Evolutionary conservation across 2,329 filamentous ascomycete genomes (phyloP).

Genomic region (Penicillium polonicum): DNA sequence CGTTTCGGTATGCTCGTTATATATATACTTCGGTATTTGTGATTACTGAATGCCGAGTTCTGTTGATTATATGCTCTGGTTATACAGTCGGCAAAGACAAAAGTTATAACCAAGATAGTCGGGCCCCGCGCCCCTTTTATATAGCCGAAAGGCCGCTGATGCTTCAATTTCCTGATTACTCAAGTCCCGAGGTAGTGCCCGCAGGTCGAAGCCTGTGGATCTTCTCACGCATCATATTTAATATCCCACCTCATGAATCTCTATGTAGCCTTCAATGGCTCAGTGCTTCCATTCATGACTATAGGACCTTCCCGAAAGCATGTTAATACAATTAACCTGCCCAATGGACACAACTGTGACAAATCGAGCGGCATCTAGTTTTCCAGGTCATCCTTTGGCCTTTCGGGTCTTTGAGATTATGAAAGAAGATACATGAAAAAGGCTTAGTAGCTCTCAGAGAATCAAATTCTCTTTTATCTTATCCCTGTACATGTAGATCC

Average conservation of each 20-base stretch:
- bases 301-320: too few species aligned
- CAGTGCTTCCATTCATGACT: not conserved
- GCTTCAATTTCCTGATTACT: conserved; percentile 25
- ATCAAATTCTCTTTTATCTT: not conserved
- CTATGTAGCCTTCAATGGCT: not conserved
- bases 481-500: not conserved
- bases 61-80: not conserved
- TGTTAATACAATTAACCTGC: not conserved
- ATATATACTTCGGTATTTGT: not conserved
- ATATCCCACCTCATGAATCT: too few species aligned
- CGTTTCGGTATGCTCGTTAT: not conserved
- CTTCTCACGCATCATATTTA: too few species aligned
- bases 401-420: not conserved
- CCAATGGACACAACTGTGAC: not conserved
- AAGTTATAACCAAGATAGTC: not conserved
- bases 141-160: not conserved
- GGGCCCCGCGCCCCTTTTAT: not conserved
- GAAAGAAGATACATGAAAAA: fast-evolving
- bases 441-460: not conserved
- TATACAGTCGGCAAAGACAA: not conserved
- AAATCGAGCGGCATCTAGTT: not conserved
- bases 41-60: not conserved
- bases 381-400: not conserved
- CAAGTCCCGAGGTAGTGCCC: conserved; percentile 18
- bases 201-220: too few species aligned